These are phyloP conservation scores for Cladophialophora carrionii DNA, from an alignment of 2,329 filamentous ascomycete genomes.

Conservation along the genomic window DNA sequence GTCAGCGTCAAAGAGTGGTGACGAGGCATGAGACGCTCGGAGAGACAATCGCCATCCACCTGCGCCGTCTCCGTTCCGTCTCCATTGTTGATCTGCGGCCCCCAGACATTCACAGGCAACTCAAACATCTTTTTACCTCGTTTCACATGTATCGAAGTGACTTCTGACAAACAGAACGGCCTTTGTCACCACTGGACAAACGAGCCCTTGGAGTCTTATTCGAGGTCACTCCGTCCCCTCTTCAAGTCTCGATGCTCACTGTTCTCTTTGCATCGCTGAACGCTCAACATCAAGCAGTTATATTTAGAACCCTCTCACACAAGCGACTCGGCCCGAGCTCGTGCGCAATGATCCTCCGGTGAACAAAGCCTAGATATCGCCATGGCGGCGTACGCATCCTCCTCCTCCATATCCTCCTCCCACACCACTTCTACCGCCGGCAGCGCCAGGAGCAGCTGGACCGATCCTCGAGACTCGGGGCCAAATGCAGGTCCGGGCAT, in stretches of 20 bases:
- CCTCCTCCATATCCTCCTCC: conserved; percentile 25
- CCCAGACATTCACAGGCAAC: conserved; percentile 3
- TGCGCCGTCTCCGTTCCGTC: background rate
- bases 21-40: background rate
- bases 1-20: background rate
- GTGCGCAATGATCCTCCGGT: conserved; percentile 32
- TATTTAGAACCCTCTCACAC: conserved; percentile 9
- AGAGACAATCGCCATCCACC: background rate
- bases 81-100: background rate
- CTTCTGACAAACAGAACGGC: background rate
- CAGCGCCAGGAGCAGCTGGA: conserved; percentile 34
- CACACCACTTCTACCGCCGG: conserved; percentile 24
- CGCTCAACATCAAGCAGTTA: conserved; percentile 2
- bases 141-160: conserved; percentile 1
- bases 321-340: conserved; percentile 1
- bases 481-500: conserved; percentile 26
- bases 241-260: background rate
- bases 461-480: conserved; percentile 28
- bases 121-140: background rate
- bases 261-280: background rate
- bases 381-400: conserved; percentile 38
- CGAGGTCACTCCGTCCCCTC: background rate
- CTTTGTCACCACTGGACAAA: background rate
- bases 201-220: background rate
- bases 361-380: conserved; percentile 21